Evolutionary conservation across 192 early-diverging fungal species (phyloP).

Genomic region (Dissophora globulifera): DNA sequence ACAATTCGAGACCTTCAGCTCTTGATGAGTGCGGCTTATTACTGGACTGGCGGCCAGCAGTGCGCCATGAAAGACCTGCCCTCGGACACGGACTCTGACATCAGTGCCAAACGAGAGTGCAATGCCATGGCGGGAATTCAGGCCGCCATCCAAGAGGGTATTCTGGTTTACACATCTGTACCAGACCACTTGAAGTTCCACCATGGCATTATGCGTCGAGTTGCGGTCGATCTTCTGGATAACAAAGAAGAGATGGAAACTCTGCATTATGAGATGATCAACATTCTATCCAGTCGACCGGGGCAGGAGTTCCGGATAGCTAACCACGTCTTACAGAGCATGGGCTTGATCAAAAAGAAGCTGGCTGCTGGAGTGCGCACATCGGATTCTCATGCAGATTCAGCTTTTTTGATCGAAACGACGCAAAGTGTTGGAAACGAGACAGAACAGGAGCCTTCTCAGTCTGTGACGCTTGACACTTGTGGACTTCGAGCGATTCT

Average conservation of each 20-base stretch:
- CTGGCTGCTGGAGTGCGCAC: slow-evolving; percentile 1
- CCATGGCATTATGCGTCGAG: slow-evolving; percentile 42
- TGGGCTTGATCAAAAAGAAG: slow-evolving; percentile 34
- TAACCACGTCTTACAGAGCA: slow-evolving; percentile 27
- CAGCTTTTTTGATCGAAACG: background rate
- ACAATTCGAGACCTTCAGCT: slow-evolving; percentile 33
- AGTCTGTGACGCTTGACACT: slow-evolving; percentile 7
- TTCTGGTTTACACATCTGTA: slow-evolving; percentile 35
- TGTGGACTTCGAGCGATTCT: slow-evolving; percentile 15
- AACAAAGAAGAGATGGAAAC: slow-evolving; percentile 22
- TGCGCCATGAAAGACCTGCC: background rate
- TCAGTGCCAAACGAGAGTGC: slow-evolving; percentile 8
- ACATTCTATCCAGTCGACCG: slow-evolving; percentile 19
- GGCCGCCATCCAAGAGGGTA: slow-evolving; percentile 33
- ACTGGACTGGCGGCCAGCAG: background rate
- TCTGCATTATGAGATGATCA: slow-evolving; percentile 40
- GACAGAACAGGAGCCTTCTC: background rate
- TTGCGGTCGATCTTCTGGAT: slow-evolving; percentile 27
- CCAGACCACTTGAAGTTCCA: slow-evolving; percentile 32
- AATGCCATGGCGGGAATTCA: slow-evolving; percentile 46
- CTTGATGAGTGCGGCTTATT: slow-evolving; percentile 11
- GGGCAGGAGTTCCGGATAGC: slow-evolving; percentile 43
- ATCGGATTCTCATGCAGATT: background rate
- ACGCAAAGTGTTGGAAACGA: background rate
- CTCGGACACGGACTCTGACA: background rate